Conservation (phyloP, 1,284 basidiomycete genomes). For the Laetiporus sulphureus region DNA sequence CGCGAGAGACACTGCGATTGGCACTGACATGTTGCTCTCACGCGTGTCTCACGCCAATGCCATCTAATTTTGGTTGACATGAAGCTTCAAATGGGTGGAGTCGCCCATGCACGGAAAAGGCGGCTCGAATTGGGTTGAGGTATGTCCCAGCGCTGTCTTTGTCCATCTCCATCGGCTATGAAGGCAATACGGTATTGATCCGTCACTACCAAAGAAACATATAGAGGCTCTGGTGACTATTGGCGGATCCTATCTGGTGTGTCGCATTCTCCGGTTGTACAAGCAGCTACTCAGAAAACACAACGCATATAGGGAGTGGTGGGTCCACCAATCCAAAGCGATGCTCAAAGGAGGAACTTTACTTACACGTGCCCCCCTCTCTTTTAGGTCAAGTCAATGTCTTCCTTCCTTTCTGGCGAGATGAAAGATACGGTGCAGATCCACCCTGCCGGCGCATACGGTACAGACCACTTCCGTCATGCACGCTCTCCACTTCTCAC, state of each 20-base stretch:
- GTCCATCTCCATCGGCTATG: neutral
- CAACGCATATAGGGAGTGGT: no score
- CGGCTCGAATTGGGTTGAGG: constrained; percentile 90
- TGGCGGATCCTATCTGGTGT: constrained; percentile 82
- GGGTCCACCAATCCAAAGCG: no score
- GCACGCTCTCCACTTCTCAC: neutral
- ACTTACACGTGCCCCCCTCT: neutral
- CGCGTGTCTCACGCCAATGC: no score
- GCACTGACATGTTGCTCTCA: neutral
- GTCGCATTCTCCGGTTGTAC: constrained; percentile 13
- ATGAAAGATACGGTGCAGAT: constrained; percentile 97
- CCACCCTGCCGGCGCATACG: constrained; percentile 81
- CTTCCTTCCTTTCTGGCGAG: constrained; percentile 89
- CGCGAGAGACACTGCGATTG: neutral
- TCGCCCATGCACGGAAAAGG: constrained; percentile 80
- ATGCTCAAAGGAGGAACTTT: neutral
- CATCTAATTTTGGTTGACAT: no score
- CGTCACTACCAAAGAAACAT: constrained; percentile 46
- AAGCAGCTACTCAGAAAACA: no score
- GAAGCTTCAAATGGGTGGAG: constrained; percentile 95
- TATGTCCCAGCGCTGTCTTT: constrained; percentile 20
- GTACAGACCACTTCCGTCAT: constrained; percentile 28
- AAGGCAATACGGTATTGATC: no score
- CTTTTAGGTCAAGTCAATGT: constrained; percentile 84
- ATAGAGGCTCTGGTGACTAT: constrained; percentile 81